These are phyloP conservation scores for Allium sativum DNA, from an alignment of 106 monocot genomes.

Conservation along the genomic window DNA sequence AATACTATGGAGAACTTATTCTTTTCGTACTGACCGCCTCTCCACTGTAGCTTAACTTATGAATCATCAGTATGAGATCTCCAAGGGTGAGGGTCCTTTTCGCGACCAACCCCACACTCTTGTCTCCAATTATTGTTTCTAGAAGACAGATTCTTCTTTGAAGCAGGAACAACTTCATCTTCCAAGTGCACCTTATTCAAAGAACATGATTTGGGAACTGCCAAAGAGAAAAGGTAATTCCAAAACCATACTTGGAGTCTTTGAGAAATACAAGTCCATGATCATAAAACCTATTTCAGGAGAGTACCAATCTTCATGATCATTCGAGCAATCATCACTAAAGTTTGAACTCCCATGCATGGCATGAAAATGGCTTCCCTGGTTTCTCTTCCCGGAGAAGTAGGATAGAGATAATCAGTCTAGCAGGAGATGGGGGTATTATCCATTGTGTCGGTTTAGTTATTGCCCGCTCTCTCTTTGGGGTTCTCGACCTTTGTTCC, in stretches of 20 bases:
- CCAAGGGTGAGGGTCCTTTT: constrained; percentile 44
- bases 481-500: constrained; percentile 54
- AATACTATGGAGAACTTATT: constrained; percentile 24
- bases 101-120: not conserved
- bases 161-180: constrained; percentile 3
- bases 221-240: constrained; percentile 35
- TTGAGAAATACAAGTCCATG: constrained; percentile 31
- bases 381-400: constrained; percentile 69
- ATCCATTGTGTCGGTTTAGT: constrained; percentile 7
- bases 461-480: constrained; percentile 33
- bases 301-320: constrained; percentile 30
- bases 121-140: not conserved
- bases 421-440: constrained; percentile 22
- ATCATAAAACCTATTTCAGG: constrained; percentile 25
- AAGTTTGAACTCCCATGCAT: constrained; percentile 7
- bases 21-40: constrained; percentile 11
- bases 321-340: constrained; percentile 16
- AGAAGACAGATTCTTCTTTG: not conserved
- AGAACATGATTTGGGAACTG: constrained; percentile 30
- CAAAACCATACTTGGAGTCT: constrained; percentile 15
- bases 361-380: constrained; percentile 28
- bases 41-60: constrained; percentile 36
- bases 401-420: constrained; percentile 42
- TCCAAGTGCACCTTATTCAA: constrained; percentile 5
- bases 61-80: constrained; percentile 66